Evolutionary conservation across 106 monocot species (phyloP).

Genomic region (Acorus gramineus): DNA sequence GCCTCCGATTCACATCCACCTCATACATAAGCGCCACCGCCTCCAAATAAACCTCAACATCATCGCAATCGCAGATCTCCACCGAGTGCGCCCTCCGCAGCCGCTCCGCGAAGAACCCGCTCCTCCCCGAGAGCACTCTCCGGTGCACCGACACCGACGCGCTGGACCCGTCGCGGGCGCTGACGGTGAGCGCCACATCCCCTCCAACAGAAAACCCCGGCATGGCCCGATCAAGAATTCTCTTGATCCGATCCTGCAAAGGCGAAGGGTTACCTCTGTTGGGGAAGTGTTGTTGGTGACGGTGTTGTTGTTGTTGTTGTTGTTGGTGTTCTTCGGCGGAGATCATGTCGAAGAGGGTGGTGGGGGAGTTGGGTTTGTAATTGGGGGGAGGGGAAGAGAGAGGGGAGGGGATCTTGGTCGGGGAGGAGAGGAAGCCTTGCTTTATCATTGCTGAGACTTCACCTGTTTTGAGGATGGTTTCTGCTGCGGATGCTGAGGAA

Average conservation of each 20-base stretch:
- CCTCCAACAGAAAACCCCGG: constrained; percentile 2
- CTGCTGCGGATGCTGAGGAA: constrained; percentile 1
- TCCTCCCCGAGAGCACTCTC: constrained; percentile 9
- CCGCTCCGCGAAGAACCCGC: constrained; percentile 22
- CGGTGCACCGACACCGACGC: constrained; percentile 9
- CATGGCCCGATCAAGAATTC: background rate
- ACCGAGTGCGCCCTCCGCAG: background rate
- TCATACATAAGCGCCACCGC: constrained; percentile 44
- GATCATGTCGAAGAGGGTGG: constrained; percentile 15
- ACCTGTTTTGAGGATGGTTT: constrained; percentile 23
- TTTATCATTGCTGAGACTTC: constrained; percentile 47
- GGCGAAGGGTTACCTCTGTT: background rate
- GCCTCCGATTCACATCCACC: constrained; percentile 18
- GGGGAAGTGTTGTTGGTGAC: too few relatives aligned
- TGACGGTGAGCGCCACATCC: constrained; percentile 12
- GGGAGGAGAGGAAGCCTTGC: constrained; percentile 30
- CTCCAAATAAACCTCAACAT: constrained; percentile 41
- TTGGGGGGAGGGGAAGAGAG: constrained; percentile 1
- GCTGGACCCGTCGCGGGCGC: constrained; percentile 10
- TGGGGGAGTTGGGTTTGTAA: background rate
- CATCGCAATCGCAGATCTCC: constrained; percentile 28
- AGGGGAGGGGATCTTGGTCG: constrained; percentile 4
- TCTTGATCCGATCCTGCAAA: background rate
- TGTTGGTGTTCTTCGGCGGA: constrained; percentile 8
- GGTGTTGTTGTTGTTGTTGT: too few relatives aligned